Evolutionary conservation across 2,329 filamentous ascomycete genomes (phyloP).

Genomic region (Aspergillus tamarii): DNA sequence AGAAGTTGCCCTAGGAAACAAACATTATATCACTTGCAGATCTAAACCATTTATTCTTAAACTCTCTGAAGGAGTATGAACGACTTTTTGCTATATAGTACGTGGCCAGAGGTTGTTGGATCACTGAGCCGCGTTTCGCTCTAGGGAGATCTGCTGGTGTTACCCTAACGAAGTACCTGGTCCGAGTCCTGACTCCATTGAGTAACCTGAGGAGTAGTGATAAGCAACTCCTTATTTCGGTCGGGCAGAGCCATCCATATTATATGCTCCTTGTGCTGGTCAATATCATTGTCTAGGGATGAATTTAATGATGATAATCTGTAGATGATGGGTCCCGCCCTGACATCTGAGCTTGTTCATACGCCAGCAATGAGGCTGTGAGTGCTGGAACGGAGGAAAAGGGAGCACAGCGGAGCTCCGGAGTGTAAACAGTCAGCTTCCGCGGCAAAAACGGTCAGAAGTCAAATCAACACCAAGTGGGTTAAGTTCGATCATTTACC

Average conservation of each 20-base stretch:
- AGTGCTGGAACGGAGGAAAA: not conserved
- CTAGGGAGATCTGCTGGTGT: slow-evolving; percentile 3
- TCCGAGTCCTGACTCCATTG: not conserved
- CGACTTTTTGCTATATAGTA: too few relatives aligned
- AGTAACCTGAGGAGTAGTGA: not conserved
- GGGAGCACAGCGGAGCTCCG: not conserved
- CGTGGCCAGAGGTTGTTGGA: not conserved
- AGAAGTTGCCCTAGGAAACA: slow-evolving; percentile 7
- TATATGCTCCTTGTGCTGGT: slow-evolving; percentile 6
- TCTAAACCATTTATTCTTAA: slow-evolving; percentile 5
- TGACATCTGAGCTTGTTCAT: slow-evolving; percentile 16
- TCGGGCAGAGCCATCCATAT: not conserved
- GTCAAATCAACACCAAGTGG: slow-evolving; percentile 10
- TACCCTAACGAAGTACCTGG: not conserved
- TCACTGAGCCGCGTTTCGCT: not conserved
- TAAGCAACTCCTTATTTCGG: slow-evolving; percentile 1
- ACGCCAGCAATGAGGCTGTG: slow-evolving; percentile 12
- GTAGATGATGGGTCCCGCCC: slow-evolving; percentile 9
- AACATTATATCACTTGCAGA: slow-evolving; percentile 2
- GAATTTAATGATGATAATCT: slow-evolving; percentile 13
- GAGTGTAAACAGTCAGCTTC: slow-evolving; percentile 1
- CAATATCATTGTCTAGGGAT: slow-evolving; percentile 5
- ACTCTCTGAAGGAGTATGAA: not conserved
- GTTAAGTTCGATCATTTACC: slow-evolving; percentile 10
- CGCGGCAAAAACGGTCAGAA: slow-evolving; percentile 7